phyloP scores from a whole-genome alignment of 352 stramenopile species.

The Peronosclerospora sorghi region DNA sequence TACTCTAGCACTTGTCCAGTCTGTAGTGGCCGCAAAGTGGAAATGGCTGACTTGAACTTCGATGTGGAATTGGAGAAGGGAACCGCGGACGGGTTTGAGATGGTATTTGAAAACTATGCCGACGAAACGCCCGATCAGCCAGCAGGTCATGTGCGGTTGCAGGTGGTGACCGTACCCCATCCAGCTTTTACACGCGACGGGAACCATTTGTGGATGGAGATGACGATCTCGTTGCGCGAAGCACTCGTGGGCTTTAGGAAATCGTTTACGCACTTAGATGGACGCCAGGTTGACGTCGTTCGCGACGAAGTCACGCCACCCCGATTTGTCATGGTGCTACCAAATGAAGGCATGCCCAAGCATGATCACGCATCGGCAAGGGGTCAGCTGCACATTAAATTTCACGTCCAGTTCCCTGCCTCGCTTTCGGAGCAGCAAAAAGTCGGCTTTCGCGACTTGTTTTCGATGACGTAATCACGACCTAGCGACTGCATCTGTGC shows the following conservation, averaged over 20 bases:
- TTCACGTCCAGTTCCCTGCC: slow-evolving; percentile 92
- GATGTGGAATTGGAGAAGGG: slow-evolving; percentile 94
- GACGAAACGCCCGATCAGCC: slow-evolving; percentile 86
- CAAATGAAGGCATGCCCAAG: slow-evolving; percentile 93
- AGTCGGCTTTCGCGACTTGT: slow-evolving; percentile 40
- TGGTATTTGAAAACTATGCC: slow-evolving; percentile 89
- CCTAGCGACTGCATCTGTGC: too few species aligned
- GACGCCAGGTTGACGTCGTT: slow-evolving; percentile 80
- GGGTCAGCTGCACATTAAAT: slow-evolving; percentile 90
- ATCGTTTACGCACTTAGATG: slow-evolving; percentile 89
- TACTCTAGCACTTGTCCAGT: slow-evolving; percentile 89
- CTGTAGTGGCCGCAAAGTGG: slow-evolving; percentile 69
- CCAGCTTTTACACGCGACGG: slow-evolving; percentile 87
- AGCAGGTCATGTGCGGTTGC: slow-evolving; percentile 88
- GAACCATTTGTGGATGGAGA: slow-evolving; percentile 92
- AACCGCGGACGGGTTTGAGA: slow-evolving; percentile 86
- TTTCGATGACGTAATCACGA: slow-evolving; percentile 26
- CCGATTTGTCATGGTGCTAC: slow-evolving; percentile 83
- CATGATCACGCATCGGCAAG: slow-evolving; percentile 78
- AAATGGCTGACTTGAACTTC: slow-evolving; percentile 91
- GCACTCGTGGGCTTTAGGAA: slow-evolving; percentile 90
- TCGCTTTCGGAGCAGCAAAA: slow-evolving; percentile 80
- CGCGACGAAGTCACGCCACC: slow-evolving; percentile 86
- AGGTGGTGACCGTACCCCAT: slow-evolving; percentile 82
- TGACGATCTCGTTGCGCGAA: slow-evolving; percentile 92